Evolutionary conservation across 495 filamentous ascomycete genomes (phyloP).

Genomic region (Lophiotrema nucula): DNA sequence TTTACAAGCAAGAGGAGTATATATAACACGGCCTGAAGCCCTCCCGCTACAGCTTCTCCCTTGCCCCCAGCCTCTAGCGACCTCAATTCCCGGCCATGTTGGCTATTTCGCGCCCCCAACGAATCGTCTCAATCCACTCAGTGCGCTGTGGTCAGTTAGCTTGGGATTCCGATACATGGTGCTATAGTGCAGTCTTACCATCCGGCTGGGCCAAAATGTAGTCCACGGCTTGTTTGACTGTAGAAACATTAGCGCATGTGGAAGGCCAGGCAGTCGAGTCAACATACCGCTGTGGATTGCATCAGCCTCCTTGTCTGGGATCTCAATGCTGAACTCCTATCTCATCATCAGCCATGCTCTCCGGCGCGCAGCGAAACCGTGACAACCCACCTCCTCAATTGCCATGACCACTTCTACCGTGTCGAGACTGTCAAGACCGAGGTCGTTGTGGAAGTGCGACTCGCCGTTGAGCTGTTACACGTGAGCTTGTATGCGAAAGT

Average conservation of each 20-base stretch:
- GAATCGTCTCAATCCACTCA: conserved; percentile 10
- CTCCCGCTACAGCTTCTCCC: conserved; percentile 15
- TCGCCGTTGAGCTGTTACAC: conserved; percentile 65
- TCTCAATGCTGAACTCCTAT: conserved; percentile 99
- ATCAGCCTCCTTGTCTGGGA: conserved; percentile 98
- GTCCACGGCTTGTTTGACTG: conserved; percentile 91
- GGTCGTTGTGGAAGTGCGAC: conserved; percentile 93
- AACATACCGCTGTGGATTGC: conserved; percentile 93
- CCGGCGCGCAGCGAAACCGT: background rate
- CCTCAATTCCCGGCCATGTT: conserved; percentile 20
- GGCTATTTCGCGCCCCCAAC: conserved; percentile 3
- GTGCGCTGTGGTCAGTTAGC: conserved; percentile 39
- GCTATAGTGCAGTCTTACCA: conserved; percentile 47
- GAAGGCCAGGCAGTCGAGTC: too few relatives aligned
- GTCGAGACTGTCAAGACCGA: conserved; percentile 93
- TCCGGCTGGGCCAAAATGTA: conserved; percentile 96
- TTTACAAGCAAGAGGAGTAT: conserved; percentile 33
- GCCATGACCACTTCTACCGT: conserved; percentile 99
- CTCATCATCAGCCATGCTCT: conserved; percentile 34
- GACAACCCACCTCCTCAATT: conserved; percentile 84
- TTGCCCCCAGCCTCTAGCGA: background rate
- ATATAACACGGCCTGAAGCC: conserved; percentile 29
- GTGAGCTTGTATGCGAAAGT: background rate
- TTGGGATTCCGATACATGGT: background rate
- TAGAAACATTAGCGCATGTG: conserved; percentile 33